Base-by-base conservation (phyloP, 495 filamentous ascomycete genomes). In the Rusavskia elegans region DNA sequence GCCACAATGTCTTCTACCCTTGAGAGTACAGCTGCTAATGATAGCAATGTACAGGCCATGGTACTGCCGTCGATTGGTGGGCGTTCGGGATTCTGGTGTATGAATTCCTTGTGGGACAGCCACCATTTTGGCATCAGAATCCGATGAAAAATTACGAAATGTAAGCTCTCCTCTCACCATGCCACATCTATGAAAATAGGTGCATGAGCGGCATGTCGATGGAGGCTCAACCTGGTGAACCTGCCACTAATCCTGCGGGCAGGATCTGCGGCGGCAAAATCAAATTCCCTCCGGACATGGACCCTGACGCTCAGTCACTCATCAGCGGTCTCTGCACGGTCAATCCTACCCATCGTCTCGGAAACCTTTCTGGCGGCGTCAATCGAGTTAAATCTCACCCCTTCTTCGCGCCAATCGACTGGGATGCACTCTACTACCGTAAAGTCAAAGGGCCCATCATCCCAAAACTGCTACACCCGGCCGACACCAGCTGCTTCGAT, bases 61-160 rank as follows among this genome's bases (percentile, higher is more conserved):
- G 86, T 29, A 87, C 86, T 36, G 90, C 92, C 0, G 92, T 98
- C n/a, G 92, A 98, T 66, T 98, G 92, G 92, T 98, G 92, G 92
- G 93, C 92, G 7, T 72, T 97, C 55, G 92, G 92, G 6, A 94
- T 98, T 56, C 66, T 98, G 48, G 87, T 96, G 51, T 97, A 93
- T 64, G 92, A 98, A 63, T 95, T 98, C 61, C 71, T 96, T 25
- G 88, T 92, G 3, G 92, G 92, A 36, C 93, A 95, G 60, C 92
- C 92, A 6, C 92, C 92, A 2, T 98, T 98, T 66, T 98, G 90
- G 85, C 86, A 95, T 62, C 80, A 87, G 49, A 95, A 92, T 58
- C 89, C 89, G 0, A 92, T 96, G 61, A 89, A 92, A 61, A 95
- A 96, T 52, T 97, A 97, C 69, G 89, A 95, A 67, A 82, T 87